Evolutionary conservation across 345 rosid species (phyloP).

Genomic region (Eucalyptus dawsonii): DNA sequence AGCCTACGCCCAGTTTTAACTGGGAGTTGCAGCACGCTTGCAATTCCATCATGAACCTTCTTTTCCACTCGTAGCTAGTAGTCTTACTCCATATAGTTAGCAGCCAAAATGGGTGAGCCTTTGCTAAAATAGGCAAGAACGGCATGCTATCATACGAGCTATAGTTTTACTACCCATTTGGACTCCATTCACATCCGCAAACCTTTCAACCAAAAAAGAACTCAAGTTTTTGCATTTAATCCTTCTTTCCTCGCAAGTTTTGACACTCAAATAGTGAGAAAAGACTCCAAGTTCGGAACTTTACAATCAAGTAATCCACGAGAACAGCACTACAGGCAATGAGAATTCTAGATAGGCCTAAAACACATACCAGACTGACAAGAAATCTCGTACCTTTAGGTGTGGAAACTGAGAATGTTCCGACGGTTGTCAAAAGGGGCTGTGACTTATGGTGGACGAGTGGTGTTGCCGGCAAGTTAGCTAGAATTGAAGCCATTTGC

Average conservation of each 20-base stretch:
- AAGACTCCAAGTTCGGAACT: background rate
- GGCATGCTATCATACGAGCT: background rate
- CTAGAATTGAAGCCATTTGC: constrained; percentile 54
- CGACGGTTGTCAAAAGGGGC: constrained; percentile 7
- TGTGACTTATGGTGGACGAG: constrained; percentile 23
- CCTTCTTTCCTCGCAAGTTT: background rate
- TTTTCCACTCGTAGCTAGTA: background rate
- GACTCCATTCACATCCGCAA: background rate
- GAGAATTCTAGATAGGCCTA: background rate
- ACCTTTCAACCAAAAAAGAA: background rate
- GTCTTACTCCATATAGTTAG: background rate
- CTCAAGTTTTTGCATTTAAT: background rate
- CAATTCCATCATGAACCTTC: background rate
- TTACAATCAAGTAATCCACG: background rate
- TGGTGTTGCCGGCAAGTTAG: constrained; percentile 23
- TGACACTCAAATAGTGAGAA: background rate
- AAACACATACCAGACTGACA: background rate
- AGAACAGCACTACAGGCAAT: background rate
- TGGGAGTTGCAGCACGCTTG: background rate
- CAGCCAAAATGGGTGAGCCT: background rate
- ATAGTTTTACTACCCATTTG: background rate
- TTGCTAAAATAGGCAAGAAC: background rate
- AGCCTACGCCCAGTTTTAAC: background rate
- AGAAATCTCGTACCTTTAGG: constrained; percentile 14
- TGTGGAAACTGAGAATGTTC: constrained; percentile 4